Evolutionary conservation across 805 yeast species (phyloP), one percentile per base, ranked within the genome.

Genomic region (Torulaspora microellipsoides): DNA sequence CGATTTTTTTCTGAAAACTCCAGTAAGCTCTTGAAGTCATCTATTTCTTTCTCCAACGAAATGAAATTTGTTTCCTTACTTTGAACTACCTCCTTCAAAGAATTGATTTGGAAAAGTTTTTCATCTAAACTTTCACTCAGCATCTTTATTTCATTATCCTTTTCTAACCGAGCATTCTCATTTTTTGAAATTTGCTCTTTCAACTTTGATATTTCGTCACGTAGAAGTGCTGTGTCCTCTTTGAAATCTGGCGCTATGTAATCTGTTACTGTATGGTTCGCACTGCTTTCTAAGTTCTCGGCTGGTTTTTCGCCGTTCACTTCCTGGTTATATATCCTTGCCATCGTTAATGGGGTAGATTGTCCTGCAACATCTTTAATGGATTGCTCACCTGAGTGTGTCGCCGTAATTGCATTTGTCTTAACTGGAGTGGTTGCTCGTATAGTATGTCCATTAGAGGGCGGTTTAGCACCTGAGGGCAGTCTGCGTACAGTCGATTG

Each of bases 391-490:
- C 39, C 42, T 8, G 48, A 23, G 17, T 42, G 34, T n/a, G 29
- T 29, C 12, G 45, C 37, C 15, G 14, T 31, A 12, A 15, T 44
- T 8, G 46, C 36, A 12, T 31, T 50, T 3, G 42, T 29, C 31
- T 50, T 51, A 34, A 50, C 48, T 7, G 56, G 56, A n/a, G 54
- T 52, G 3, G 53, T 29, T 11, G 49, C 47, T 25, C 47, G 43
- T 8, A 52, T 27, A 32, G 44, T 46, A 13, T 49, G 54, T n/a
- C 48, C 54, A 8, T 39, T 45, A 8, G 53, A 42, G 12, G 54
- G 43, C 8, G 54, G 49, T 17, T 48, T 49, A 11, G 56, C 53
- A 4, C 56, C 56, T 9, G 56, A 52, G 1, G 56, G 56, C 10
- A 52, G 29, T 25, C 56, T 38, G 13, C 56, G 47, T n/a, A 50